Evolutionary conservation across 805 yeast genomes (phyloP).

Genomic region (Hanseniaspora pseudoguilliermondii): DNA sequence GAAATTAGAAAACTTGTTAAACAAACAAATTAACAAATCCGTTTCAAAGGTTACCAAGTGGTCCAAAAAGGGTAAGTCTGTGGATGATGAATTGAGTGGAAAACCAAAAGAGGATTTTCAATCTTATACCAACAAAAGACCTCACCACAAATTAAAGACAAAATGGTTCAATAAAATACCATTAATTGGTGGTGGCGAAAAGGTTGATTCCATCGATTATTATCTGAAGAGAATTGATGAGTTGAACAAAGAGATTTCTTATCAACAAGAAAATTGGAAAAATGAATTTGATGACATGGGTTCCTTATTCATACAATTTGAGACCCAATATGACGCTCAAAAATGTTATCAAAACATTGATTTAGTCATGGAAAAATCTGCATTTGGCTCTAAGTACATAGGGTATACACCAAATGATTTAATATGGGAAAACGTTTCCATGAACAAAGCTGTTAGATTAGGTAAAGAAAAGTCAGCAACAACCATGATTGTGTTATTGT

Average conservation of each 20-base stretch:
- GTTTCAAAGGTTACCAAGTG: conserved; percentile 43
- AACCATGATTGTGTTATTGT: conserved; percentile 49
- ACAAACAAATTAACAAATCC: conserved; percentile 46
- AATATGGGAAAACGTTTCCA: conserved; percentile 64
- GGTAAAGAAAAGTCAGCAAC: conserved; percentile 46
- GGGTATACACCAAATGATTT: conserved; percentile 73
- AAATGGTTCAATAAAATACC: conserved; percentile 21
- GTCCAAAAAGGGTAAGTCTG: conserved; percentile 37
- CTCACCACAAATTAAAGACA: conserved; percentile 58
- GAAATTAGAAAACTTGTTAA: conserved; percentile 56
- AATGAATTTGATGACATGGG: conserved; percentile 38
- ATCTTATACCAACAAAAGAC: conserved; percentile 68
- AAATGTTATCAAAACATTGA: conserved; percentile 75
- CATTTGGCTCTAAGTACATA: conserved; percentile 36
- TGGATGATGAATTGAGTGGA: conserved; percentile 22
- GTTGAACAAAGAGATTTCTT: conserved; percentile 50
- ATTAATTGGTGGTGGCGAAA: conserved; percentile 44
- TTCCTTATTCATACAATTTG: conserved; percentile 70
- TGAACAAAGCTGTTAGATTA: conserved; percentile 44
- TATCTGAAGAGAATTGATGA: conserved; percentile 55
- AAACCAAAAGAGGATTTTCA: conserved; percentile 45
- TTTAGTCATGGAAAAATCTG: conserved; percentile 28
- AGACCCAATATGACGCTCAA: conserved; percentile 77
- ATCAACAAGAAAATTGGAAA: conserved; percentile 42
- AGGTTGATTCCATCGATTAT: conserved; percentile 73